Evolutionary conservation across 2,329 filamentous ascomycete genomes (phyloP).

Genomic region (Botrytis squamosa): DNA sequence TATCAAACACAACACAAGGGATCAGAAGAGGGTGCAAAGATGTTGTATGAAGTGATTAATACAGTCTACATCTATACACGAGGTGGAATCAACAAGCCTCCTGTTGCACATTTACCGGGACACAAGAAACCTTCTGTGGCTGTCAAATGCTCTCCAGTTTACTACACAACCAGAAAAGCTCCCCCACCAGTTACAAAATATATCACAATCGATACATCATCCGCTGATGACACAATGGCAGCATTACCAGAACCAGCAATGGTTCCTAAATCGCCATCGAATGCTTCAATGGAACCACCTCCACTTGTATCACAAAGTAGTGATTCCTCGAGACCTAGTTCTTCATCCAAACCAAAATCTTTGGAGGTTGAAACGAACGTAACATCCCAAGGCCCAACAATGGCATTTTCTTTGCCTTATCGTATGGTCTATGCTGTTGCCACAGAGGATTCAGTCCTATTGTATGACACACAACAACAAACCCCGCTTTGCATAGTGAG

Average conservation of each 20-base stretch:
- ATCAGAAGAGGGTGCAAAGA: slow-evolving; percentile 66
- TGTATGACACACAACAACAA: slow-evolving; percentile 97
- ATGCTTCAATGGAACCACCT: slow-evolving; percentile 79
- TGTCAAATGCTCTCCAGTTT: slow-evolving; percentile 87
- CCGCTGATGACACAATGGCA: slow-evolving; percentile 77
- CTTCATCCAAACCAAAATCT: slow-evolving; percentile 38
- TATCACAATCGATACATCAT: slow-evolving; percentile 93
- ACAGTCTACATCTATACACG: slow-evolving; percentile 98
- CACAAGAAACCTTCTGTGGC: slow-evolving; percentile 98
- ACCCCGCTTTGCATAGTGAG: slow-evolving; percentile 92
- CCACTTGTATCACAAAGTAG: slow-evolving; percentile 53
- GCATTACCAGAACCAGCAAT: slow-evolving; percentile 79
- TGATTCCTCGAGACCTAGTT: slow-evolving; percentile 48
- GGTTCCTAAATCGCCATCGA: slow-evolving; percentile 49
- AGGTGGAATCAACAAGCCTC: slow-evolving; percentile 94
- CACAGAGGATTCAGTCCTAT: slow-evolving; percentile 88
- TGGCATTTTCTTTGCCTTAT: slow-evolving; percentile 83
- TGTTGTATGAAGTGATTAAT: slow-evolving; percentile 84
- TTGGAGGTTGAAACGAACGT: slow-evolving; percentile 47
- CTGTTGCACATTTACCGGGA: slow-evolving; percentile 89
- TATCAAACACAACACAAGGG: slow-evolving; percentile 75
- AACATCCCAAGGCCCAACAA: slow-evolving; percentile 58
- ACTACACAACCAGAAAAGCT: slow-evolving; percentile 75
- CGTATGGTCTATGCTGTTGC: slow-evolving; percentile 96
- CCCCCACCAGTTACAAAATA: slow-evolving; percentile 74